Evolutionary conservation across 306 rosid species (phyloP), one percentile per base, ranked within the genome.

Genomic region (Neltuma alba): DNA sequence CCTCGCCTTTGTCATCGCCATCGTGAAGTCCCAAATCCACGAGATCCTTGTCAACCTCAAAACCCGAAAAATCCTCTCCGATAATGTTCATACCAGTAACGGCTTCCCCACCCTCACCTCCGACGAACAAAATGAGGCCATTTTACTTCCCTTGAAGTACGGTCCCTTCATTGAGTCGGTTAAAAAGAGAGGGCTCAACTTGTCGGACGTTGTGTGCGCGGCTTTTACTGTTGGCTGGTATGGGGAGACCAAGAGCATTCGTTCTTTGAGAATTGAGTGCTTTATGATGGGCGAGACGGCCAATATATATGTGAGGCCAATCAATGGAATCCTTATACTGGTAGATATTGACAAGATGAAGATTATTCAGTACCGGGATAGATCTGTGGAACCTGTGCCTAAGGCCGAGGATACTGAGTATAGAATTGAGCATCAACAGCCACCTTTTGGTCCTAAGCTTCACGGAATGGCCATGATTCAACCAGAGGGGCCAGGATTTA

Each of bases 151-250:
- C 0, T 6, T 25, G 0, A 54, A 75, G 33, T 78, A 85, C 20
- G 71, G 69, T 6, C 81, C 83, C 8, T 85, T 85, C 54, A 64
- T 61, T 5, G 83, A 69, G 1, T 82, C 88, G 0, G 60, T 85
- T 7, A 54, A 79, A 11, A 85, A 79, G 76, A 82, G 88, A 75
- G 88, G 88, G 7, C 54, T 82, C 45, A 85, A 85, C 48, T 38
- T 85, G 36, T 85, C 86, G 9, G 88, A 82, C n/a, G 86, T 85
- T 14, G 83, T 82, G 42, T 85, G 88, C 25, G 74, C 88, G 12
- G 0, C 11, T 11, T 85, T 85, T 65, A 42, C 81, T 1, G 1
- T 70, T n/a, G 88, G 88, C 1, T 82, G 88, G 88, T 81, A 52
- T n/a, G 88, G 83, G 0, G 83, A 83, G 63, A 25, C 21, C 1